Base-by-base conservation (phyloP, 2,329 filamentous ascomycete species). In the Sarocladiaceae sp. region DNA sequence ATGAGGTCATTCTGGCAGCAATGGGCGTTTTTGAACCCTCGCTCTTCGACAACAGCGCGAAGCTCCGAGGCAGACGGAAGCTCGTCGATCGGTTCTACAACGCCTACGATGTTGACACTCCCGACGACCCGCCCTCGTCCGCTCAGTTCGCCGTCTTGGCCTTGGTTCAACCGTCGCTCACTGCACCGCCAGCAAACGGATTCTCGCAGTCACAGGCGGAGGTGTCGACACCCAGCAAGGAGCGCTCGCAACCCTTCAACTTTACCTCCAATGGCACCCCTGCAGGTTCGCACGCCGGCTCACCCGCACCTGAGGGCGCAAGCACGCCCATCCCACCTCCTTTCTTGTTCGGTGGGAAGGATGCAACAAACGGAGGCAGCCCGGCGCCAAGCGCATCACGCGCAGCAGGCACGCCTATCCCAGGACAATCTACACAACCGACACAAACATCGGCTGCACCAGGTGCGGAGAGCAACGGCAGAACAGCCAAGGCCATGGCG, bases 1-100 rank as follows among this genome's bases (percentile, higher is more conserved):
- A 98, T 54, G 93, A 97, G 63, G 85, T 94, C 18, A 87, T 95
- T 54, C 74, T 98, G n/a, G 85, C 93, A 1, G 85, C 90, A 1
- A 88, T 95, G 83, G 90, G 89, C n/a, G 86, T 90, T 56, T 96
- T 94, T 62, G 85, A 91, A 48, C 91, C 93, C 0, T 70, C 78
- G 2, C 84, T 96, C 45, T 95, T 97, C 53, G 88, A 95, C 59
- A 84, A 89, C 55, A 80, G 76, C 21, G 67, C 76, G 27, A 98
- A 98, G 68, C 76, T 97, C 10, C 70, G 74, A 16, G 83, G 87
- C 33, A 81, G 91, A 41, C 80, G 88, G 51, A 89, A 84, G 56
- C 72, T 97, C 18, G 80, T 97, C 24, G 83, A 88, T 45, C 83
- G 87, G 29, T 96, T 91, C 0, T 89, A 90, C 55, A 95, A 98